phyloP scores from a whole-genome alignment of 345 rosid species.

The Turritis glabra region DNA sequence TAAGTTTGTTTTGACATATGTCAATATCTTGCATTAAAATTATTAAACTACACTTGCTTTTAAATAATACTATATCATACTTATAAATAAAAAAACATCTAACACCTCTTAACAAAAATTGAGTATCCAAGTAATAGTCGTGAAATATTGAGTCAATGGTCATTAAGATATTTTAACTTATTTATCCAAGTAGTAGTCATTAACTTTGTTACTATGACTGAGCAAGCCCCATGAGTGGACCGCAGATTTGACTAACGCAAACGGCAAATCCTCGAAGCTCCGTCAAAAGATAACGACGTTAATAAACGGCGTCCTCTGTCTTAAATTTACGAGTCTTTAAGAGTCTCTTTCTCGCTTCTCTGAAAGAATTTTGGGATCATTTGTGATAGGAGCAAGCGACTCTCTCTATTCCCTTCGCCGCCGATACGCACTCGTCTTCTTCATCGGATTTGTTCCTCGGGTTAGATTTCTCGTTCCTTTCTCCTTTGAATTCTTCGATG shows the following conservation, averaged over 20 bases:
- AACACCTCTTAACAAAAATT: background rate
- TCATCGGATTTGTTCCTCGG: constrained; percentile 16
- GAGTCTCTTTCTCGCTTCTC: constrained; percentile 24
- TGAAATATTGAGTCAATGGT: background rate
- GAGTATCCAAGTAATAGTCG: background rate
- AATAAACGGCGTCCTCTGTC: constrained; percentile 45
- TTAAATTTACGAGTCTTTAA: constrained; percentile 25
- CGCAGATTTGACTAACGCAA: constrained; percentile 43
- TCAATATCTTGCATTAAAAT: background rate
- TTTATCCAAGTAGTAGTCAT: background rate
- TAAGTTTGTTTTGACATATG: background rate
- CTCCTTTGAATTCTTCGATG: constrained; percentile 19
- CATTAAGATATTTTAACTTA: background rate
- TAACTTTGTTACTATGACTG: background rate
- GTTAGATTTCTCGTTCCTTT: constrained; percentile 26
- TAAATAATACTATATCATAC: background rate
- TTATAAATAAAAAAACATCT: background rate
- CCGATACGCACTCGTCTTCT: constrained; percentile 39
- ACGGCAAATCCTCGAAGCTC: background rate
- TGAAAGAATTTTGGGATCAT: constrained; percentile 37
- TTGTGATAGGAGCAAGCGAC: constrained; percentile 23
- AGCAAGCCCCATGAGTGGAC: constrained; percentile 27
- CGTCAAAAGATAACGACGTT: constrained; percentile 35
- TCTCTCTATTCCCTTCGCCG: constrained; percentile 42
- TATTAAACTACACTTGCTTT: background rate